A percentile compares a stretch with the other conserved stretches of the same genome.
phyloP scores from a whole-genome alignment of 1,284 basidiomycete species.

The Ustilago cynodontis region DNA sequence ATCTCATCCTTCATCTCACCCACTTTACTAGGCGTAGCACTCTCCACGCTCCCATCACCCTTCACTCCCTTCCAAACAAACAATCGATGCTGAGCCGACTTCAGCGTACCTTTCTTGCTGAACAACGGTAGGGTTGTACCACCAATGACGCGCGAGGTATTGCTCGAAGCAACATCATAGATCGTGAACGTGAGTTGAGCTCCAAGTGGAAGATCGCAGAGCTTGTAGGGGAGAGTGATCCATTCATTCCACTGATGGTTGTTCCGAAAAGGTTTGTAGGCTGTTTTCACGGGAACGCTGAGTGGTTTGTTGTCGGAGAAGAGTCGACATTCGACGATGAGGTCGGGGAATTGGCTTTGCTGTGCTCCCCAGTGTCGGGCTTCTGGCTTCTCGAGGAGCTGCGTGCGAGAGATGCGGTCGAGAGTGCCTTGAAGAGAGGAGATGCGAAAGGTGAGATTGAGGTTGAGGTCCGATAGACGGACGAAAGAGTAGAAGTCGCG shows the following conservation, averaged over 20 bases:
- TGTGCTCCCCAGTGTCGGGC: slow-evolving; percentile 53
- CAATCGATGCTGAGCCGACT: slow-evolving; percentile 81
- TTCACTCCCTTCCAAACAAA: slow-evolving; percentile 84
- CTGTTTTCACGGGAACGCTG: slow-evolving; percentile 88
- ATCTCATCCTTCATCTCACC: slow-evolving; percentile 80
- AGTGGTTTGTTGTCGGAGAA: slow-evolving; percentile 92
- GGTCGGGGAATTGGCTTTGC: slow-evolving; percentile 78
- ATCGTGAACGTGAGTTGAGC: slow-evolving; percentile 93
- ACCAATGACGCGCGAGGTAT: slow-evolving; percentile 79
- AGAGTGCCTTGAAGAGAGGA: slow-evolving; percentile 60
- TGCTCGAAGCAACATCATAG: slow-evolving; percentile 82
- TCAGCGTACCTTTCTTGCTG: slow-evolving; percentile 89
- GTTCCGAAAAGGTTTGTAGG: slow-evolving; percentile 83
- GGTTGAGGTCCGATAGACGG: slow-evolving; percentile 57
- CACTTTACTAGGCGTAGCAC: slow-evolving; percentile 77
- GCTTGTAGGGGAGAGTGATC: slow-evolving; percentile 88
- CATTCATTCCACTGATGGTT: slow-evolving; percentile 84
- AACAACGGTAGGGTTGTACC: slow-evolving; percentile 91
- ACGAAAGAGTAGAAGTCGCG: slow-evolving; percentile 66
- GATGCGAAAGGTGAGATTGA: slow-evolving; percentile 55
- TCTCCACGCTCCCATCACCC: slow-evolving; percentile 85
- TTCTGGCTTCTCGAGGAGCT: slow-evolving; percentile 48
- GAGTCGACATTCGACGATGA: slow-evolving; percentile 91
- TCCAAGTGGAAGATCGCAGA: slow-evolving; percentile 87
- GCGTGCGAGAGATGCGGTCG: slow-evolving; percentile 33